Evolutionary conservation across 768 basidiomycete species (phyloP).

Genomic region (Phaeolepiota aurea): DNA sequence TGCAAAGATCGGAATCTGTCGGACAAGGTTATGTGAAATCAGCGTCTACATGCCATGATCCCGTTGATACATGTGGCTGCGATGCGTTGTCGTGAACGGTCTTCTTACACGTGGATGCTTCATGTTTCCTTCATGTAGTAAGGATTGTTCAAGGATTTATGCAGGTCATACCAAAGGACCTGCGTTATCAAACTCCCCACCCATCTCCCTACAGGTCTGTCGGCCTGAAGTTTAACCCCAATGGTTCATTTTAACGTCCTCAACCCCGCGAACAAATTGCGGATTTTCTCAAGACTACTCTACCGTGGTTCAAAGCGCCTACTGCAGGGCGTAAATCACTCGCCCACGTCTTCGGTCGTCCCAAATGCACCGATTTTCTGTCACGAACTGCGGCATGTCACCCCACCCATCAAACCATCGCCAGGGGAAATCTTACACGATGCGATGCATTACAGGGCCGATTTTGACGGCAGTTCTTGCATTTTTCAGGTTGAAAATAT

Average conservation of each 20-base stretch:
- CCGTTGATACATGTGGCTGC: constrained; percentile 2
- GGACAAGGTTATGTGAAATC: too few species aligned
- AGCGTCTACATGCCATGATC: constrained; percentile 1
- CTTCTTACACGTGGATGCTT: constrained; percentile 26
- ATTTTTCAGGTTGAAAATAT: constrained; percentile 53
- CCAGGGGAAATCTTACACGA: constrained; percentile 18
- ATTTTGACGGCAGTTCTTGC: constrained; percentile 40
- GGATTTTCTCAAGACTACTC: constrained; percentile 20
- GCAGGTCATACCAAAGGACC: constrained; percentile 7
- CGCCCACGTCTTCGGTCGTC: constrained; percentile 4
- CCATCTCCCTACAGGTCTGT: constrained; percentile 2
- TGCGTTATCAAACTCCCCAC: constrained; percentile 7
- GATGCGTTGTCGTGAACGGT: constrained; percentile 8
- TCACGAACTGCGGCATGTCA: constrained; percentile 11
- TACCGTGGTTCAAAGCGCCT: constrained; percentile 22
- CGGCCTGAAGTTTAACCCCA: constrained; percentile 8
- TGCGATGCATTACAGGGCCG: constrained; percentile 23
- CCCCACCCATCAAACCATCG: constrained; percentile 2
- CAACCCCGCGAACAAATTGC: constrained; percentile 27
- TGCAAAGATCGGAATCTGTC: too few species aligned
- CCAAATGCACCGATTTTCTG: constrained; percentile 12
- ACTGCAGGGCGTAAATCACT: constrained; percentile 5
- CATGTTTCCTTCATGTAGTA: constrained; percentile 23
- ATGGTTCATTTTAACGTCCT: constrained; percentile 31
- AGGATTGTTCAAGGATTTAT: constrained; percentile 13